Percentiles rank a stretch among this genome's conserved stretches.
Conservation (phyloP, 2,329 filamentous ascomycete species). For the Colletotrichum sp. region DNA sequence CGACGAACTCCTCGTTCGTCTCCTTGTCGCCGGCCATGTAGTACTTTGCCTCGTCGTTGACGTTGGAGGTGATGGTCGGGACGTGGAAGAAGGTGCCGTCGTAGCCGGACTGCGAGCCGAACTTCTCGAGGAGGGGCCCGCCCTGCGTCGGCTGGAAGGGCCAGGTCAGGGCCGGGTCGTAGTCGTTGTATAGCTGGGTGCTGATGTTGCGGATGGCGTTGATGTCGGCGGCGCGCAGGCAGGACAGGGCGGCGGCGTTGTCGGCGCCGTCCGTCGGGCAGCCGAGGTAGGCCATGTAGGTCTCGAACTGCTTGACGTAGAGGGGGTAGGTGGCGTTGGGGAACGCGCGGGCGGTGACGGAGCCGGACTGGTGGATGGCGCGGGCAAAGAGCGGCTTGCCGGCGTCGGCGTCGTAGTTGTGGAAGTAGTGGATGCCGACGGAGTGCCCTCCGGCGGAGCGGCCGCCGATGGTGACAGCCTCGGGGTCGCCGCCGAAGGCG, state of each 20-base stretch:
- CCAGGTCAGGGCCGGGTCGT: conserved; percentile 62
- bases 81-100: conserved; percentile 41
- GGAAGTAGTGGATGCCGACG: conserved; percentile 64
- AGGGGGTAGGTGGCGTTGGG: conserved; percentile 39
- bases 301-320: conserved; percentile 56
- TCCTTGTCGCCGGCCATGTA: conserved; percentile 35
- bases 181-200: conserved; percentile 60
- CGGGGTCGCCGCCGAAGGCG: conserved; percentile 69
- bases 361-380: conserved; percentile 68
- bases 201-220: conserved; percentile 63
- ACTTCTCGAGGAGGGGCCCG: conserved; percentile 49
- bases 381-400: conserved; percentile 68
- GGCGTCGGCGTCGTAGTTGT: conserved; percentile 65
- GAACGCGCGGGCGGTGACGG: conserved; percentile 42
- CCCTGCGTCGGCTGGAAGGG: conserved; percentile 53
- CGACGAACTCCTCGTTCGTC: conserved; percentile 39
- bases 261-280: conserved; percentile 50
- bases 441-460: conserved; percentile 65
- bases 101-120: conserved; percentile 44
- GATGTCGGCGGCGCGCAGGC: conserved; percentile 51
- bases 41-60: conserved; percentile 39
- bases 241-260: conserved; percentile 58
- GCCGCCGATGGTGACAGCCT: conserved; percentile 69
- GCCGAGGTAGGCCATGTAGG: conserved; percentile 55
- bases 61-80: conserved; percentile 40